phyloP scores from a whole-genome alignment of 495 filamentous ascomycete genomes.

The Wilcoxina mikolae region DNA sequence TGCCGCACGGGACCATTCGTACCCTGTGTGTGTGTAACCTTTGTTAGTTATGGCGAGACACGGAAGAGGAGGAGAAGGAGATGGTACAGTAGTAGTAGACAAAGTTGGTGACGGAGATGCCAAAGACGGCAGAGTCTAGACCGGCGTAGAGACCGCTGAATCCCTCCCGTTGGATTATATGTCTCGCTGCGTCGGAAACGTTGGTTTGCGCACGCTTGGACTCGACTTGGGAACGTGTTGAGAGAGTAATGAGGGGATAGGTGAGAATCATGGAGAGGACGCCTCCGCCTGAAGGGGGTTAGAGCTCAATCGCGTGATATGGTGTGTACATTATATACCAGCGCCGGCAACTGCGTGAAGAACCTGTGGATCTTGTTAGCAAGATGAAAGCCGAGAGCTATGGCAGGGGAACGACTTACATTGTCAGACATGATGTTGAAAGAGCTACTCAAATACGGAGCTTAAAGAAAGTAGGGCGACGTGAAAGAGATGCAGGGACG shows the following conservation, averaged over 20 bases:
- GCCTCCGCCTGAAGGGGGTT: slow-evolving; percentile 79
- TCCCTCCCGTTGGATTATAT: slow-evolving; percentile 84
- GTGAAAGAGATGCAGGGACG: too few species aligned
- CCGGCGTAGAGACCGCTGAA: slow-evolving; percentile 75
- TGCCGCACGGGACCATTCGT: slow-evolving; percentile 85
- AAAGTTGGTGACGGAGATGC: slow-evolving; percentile 97
- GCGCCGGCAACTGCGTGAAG: slow-evolving; percentile 27
- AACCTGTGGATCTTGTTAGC: slow-evolving; percentile 14
- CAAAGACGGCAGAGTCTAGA: slow-evolving; percentile 80
- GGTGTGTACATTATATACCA: slow-evolving; percentile 6
- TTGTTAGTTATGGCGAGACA: not conserved
- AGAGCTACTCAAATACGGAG: not conserved
- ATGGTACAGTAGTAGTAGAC: slow-evolving; percentile 98
- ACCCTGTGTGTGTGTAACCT: slow-evolving; percentile 37
- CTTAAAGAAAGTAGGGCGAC: too few species aligned
- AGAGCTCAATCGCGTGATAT: slow-evolving; percentile 76
- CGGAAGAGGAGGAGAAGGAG: not conserved
- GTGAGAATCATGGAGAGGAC: slow-evolving; percentile 91
- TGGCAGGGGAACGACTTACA: not conserved
- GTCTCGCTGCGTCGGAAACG: slow-evolving; percentile 63
- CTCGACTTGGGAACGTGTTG: slow-evolving; percentile 93
- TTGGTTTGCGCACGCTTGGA: slow-evolving; percentile 77
- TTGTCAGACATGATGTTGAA: slow-evolving; percentile 12
- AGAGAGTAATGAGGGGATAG: slow-evolving; percentile 96
- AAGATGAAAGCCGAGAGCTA: not conserved